Base-by-base conservation (phyloP, 805 yeast genomes). In the Blastobotrys peoriensis region DNA sequence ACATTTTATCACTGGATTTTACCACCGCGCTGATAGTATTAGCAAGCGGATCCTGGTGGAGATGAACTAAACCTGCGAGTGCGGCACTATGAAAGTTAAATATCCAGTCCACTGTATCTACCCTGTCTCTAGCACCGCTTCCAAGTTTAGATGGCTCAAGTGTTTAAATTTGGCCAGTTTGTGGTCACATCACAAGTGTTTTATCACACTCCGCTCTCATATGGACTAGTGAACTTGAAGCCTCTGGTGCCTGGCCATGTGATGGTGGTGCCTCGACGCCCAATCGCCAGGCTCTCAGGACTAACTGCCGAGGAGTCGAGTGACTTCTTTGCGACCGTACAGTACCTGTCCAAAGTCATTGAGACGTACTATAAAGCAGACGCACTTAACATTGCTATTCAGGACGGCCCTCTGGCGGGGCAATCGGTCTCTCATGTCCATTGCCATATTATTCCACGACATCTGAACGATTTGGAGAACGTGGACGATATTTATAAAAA, bases 161-260 rank as follows among this genome's bases (percentile, higher is more conserved):
- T 38, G 9, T 48, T 63, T 39, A 52, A 45, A 39, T 65, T 65
- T 44, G 66, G 64, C 18, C 50, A 51, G 16, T 58, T 59, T 47
- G 51, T 52, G 35, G 69, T 65, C 21, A 55, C 61, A 16, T 25
- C 46, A 15, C 69, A 65, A 46, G 69, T 65, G 21, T 64, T 57
- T 48, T 79, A 74, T 71, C 69, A 68, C 51, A 71, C 94, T 2
- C 72, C 74, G 47, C 69, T 75, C 61, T 75, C 93, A 1, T 94
- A 71, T 67, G 97, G 95, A 0, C 64, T 93, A 38, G 98, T 94
- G 21, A 93, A 93, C 61, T 63, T 94, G 41, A 86, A 86, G 62
- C 99, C 99, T 0, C 68, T 94, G 41, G 85, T 87, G 0, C 93
- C 96, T 0, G 98, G 98, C 1, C 99, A 93, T 67, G 91, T 88